phyloP scores from a whole-genome alignment of 176 grass and related monocot species.

The Cocos nucifera region DNA sequence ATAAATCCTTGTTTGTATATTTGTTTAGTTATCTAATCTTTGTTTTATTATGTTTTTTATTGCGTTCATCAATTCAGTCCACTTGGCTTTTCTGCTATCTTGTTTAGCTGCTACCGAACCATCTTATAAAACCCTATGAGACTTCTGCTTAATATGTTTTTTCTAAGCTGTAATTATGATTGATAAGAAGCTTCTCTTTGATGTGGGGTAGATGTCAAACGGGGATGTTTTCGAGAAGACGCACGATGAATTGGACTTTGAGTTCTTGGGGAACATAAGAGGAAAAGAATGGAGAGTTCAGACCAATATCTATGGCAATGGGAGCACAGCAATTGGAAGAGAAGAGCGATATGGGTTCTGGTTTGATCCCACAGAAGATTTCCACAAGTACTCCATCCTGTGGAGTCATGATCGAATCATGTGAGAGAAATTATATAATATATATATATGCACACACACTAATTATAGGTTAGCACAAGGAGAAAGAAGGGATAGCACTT shows the following conservation, averaged over 20 bases:
- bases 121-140: too few species aligned
- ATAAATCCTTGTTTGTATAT: too few species aligned
- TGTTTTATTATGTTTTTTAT: too few species aligned
- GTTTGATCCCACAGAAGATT: constrained; percentile 71
- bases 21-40: too few species aligned
- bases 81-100: too few species aligned
- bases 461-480: too few species aligned
- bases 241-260: constrained; percentile 92
- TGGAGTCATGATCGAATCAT: constrained; percentile 58
- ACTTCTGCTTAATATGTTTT: too few species aligned
- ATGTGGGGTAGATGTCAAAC: constrained; percentile 61
- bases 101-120: too few species aligned
- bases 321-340: constrained; percentile 56
- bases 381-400: constrained; percentile 71
- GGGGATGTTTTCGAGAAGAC: constrained; percentile 76
- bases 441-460: neutral
- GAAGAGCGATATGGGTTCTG: constrained; percentile 78
- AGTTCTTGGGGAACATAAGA: constrained; percentile 80
- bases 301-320: constrained; percentile 87
- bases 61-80: too few species aligned
- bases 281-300: constrained; percentile 68
- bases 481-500: too few species aligned
- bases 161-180: too few species aligned
- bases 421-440: constrained; percentile 26
- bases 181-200: constrained; percentile 6